These are phyloP conservation scores for Ormosia semicastrata DNA, from an alignment of 306 rosid species.

Conservation along the genomic window DNA sequence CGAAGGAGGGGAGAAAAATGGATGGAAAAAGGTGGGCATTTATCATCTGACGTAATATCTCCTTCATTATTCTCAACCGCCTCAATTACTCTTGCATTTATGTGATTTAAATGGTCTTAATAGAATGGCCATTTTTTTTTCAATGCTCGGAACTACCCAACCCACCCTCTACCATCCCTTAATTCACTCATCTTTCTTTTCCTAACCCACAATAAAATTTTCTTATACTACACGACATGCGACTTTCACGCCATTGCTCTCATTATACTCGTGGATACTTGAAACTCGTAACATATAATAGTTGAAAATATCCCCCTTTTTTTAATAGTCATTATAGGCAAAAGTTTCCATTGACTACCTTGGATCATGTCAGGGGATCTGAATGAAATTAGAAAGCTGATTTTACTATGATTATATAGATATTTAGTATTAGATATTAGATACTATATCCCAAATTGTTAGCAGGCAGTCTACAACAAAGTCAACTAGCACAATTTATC, in stretches of 20 bases:
- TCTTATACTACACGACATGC: conserved; percentile 34
- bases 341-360: conserved; percentile 15
- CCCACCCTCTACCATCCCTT: conserved; percentile 46
- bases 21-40: conserved; percentile 39
- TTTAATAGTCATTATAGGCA: not conserved
- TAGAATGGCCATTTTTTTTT: conserved; percentile 51
- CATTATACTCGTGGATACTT: conserved; percentile 32
- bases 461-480: conserved; percentile 15
- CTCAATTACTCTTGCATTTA: conserved; percentile 93
- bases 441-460: not conserved
- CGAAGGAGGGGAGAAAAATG: not conserved
- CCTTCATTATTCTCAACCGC: conserved; percentile 76
- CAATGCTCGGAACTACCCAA: conserved; percentile 81
- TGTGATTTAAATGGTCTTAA: conserved; percentile 77
- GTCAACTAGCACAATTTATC: conserved; percentile 30
- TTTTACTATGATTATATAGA: not conserved
- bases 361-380: conserved; percentile 26
- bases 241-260: conserved; percentile 36
- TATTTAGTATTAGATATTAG: not conserved
- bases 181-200: conserved; percentile 37
- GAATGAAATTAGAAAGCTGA: not conserved
- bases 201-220: conserved; percentile 25
- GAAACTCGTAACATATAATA: conserved; percentile 12
- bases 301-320: not conserved
- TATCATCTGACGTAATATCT: conserved; percentile 75